These are phyloP conservation scores for Antitrichia curtipendula DNA, from an alignment of 225 moss, liverwort and hornwort genomes.

Conservation along the genomic window DNA sequence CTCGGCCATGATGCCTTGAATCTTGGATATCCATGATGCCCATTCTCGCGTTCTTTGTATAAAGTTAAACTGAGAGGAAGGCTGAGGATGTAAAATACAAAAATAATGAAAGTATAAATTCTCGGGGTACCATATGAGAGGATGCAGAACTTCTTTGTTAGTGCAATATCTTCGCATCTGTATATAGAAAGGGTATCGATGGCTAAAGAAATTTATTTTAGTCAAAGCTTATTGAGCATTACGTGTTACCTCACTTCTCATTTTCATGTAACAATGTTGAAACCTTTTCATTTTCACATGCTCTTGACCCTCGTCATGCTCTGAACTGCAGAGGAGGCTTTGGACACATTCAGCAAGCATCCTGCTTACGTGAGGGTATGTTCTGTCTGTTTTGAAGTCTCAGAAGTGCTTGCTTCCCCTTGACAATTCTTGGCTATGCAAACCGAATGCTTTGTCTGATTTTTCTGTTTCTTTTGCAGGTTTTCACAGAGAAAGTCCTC, in stretches of 20 bases:
- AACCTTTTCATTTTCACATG: background rate
- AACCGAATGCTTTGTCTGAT: background rate
- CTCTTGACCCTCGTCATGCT: background rate
- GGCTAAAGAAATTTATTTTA: background rate
- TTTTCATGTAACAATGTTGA: background rate
- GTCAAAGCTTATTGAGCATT: background rate
- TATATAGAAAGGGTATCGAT: background rate
- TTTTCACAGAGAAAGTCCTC: constrained; percentile 46
- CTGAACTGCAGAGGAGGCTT: constrained; percentile 46
- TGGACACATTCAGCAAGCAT: constrained; percentile 50
- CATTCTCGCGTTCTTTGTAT: background rate
- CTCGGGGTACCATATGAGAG: background rate
- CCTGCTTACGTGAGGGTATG: constrained; percentile 45
- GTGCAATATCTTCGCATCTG: background rate
- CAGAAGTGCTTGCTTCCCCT: background rate
- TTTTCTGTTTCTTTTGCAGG: constrained; percentile 7
- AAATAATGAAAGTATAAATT: background rate
- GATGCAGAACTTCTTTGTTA: background rate
- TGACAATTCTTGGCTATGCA: background rate
- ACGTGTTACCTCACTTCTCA: background rate
- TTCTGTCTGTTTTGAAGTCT: background rate
- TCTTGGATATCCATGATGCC: background rate
- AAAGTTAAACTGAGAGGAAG: background rate
- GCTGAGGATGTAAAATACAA: background rate
- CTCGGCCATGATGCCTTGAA: background rate